A percentile compares a stretch with the other conserved stretches of the same genome.
Evolutionary conservation across 2,329 filamentous ascomycete genomes (phyloP).

Genomic region (Cordyceps cateniannulata): DNA sequence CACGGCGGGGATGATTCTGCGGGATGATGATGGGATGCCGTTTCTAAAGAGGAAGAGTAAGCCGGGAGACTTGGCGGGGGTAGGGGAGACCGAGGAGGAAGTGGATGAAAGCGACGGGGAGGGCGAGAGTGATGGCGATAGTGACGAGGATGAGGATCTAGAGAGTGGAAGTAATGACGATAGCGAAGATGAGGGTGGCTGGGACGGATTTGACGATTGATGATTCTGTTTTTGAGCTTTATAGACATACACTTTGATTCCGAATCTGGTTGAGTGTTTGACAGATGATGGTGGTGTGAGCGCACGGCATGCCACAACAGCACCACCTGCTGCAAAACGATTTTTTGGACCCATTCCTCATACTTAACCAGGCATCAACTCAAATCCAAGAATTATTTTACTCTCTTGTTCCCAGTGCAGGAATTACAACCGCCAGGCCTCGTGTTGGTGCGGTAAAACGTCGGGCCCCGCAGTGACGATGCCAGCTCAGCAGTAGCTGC

Average conservation of each 20-base stretch:
- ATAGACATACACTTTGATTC: neutral
- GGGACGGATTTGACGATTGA: slow-evolving; percentile 19
- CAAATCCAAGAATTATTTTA: too few species aligned
- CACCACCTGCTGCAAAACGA: neutral
- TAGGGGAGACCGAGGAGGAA: slow-evolving; percentile 28
- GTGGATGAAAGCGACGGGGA: neutral
- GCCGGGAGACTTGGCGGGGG: slow-evolving; percentile 19
- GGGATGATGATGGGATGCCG: slow-evolving; percentile 33
- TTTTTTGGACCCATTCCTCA: too few species aligned
- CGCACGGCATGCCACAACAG: neutral
- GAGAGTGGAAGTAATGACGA: neutral
- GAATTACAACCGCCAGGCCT: neutral
- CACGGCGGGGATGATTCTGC: slow-evolving; percentile 45
- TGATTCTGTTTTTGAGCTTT: neutral
- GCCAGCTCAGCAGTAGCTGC: neutral
- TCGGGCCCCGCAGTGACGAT: slow-evolving; percentile 10
- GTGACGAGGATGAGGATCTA: neutral
- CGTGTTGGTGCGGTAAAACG: slow-evolving; percentile 8
- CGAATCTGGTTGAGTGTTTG: neutral
- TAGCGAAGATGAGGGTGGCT: neutral
- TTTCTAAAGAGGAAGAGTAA: slow-evolving; percentile 30
- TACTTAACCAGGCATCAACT: too few species aligned
- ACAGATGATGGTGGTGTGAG: neutral
- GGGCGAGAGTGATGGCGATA: neutral
- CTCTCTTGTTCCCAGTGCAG: neutral